phyloP scores from a whole-genome alignment of 345 rosid species.

The Dipteronia dyeriana region DNA sequence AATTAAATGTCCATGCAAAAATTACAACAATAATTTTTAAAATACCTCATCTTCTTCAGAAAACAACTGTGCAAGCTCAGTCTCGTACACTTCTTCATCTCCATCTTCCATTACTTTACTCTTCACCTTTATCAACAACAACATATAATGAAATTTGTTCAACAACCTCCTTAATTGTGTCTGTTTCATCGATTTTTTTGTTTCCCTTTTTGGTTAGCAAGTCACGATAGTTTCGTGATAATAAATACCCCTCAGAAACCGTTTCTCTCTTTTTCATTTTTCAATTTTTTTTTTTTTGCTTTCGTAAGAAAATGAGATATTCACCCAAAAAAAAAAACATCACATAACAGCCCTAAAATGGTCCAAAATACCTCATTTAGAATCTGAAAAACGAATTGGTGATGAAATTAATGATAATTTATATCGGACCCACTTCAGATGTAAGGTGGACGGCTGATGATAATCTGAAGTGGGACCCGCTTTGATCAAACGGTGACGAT shows the following conservation, averaged over 20 bases:
- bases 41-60: conserved; percentile 95
- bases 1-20: too few species aligned
- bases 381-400: not conserved
- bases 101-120: conserved; percentile 55
- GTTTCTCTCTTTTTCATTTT: conserved; percentile 37
- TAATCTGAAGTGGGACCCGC: conserved; percentile 10
- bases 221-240: conserved; percentile 73
- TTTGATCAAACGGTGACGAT: not conserved
- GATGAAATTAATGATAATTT: too few species aligned
- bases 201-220: not conserved
- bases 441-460: not conserved
- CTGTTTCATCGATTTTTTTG: conserved; percentile 27
- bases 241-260: conserved; percentile 33
- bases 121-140: conserved; percentile 44
- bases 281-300: conserved; percentile 21
- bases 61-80: conserved; percentile 83
- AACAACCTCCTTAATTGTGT: conserved; percentile 11
- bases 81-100: conserved; percentile 62
- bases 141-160: not conserved
- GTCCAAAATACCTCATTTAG: not conserved
- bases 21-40: too few species aligned
- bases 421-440: not conserved
- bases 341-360: not conserved
- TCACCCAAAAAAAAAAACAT: not conserved
- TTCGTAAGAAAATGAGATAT: conserved; percentile 37